These are phyloP conservation scores for Toxicodendron radicans DNA, from an alignment of 345 rosid genomes.

Conservation along the genomic window DNA sequence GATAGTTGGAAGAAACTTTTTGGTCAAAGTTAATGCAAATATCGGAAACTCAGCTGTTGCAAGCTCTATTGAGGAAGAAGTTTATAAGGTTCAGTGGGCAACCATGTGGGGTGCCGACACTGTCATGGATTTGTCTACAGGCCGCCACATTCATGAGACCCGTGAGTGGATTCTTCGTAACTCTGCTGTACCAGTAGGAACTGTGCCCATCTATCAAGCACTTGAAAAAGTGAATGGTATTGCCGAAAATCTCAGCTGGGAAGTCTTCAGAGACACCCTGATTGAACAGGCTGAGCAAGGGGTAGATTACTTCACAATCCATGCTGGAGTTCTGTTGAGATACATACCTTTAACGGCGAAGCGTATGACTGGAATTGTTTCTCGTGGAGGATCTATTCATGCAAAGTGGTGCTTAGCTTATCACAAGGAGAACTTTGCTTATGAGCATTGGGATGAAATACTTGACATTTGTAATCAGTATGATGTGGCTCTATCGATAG, in stretches of 20 bases:
- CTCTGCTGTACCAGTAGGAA: conserved; percentile 96
- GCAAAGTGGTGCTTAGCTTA: conserved; percentile 98
- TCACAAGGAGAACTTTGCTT: conserved; percentile 96
- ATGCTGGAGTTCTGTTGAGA: conserved; percentile 88
- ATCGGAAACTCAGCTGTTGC: conserved; percentile 97
- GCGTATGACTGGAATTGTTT: conserved; percentile 97
- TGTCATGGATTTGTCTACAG: conserved; percentile 98
- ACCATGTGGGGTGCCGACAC: conserved; percentile 99
- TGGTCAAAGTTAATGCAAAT: conserved; percentile 97
- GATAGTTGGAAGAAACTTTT: conserved; percentile 91
- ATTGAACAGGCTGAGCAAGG: conserved; percentile 99
- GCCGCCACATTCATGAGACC: conserved; percentile 97
- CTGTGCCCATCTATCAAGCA: conserved; percentile 96
- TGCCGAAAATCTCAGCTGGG: conserved; percentile 94
- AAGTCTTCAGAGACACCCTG: conserved; percentile 84
- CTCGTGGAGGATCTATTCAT: conserved; percentile 97
- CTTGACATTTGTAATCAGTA: conserved; percentile 95
- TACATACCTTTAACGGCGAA: conserved; percentile 93
- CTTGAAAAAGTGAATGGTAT: conserved; percentile 95
- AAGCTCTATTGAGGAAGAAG: conserved; percentile 97
- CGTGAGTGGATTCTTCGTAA: conserved; percentile 95
- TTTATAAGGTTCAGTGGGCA: conserved; percentile 99
- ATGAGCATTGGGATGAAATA: conserved; percentile 98
- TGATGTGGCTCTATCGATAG: conserved; percentile 92
- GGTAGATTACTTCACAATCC: conserved; percentile 96